Evolutionary conservation across 306 rosid genomes (phyloP).

Genomic region (Quercus suber): DNA sequence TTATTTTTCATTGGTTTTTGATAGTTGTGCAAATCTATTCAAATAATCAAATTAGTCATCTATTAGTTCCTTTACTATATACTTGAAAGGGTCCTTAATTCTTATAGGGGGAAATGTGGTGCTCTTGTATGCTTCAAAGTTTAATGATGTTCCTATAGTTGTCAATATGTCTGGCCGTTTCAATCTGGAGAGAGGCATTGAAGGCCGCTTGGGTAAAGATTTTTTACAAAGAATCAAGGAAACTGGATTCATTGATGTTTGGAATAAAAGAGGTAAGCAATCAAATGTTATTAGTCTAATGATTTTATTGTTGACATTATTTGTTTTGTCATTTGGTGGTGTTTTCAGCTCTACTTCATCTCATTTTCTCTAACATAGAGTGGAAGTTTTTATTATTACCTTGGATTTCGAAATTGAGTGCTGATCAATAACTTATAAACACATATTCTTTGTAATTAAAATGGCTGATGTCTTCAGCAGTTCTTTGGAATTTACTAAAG

Average conservation of each 20-base stretch:
- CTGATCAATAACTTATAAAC: background rate
- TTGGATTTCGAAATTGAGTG: background rate
- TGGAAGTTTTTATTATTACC: constrained; percentile 8
- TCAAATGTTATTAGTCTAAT: constrained; percentile 2
- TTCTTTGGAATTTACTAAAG: background rate
- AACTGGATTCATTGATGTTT: constrained; percentile 77
- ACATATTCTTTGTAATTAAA: background rate
- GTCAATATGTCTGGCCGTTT: constrained; percentile 92
- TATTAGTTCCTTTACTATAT: background rate
- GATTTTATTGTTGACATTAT: background rate
- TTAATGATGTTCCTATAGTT: constrained; percentile 50
- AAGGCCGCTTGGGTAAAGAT: constrained; percentile 76
- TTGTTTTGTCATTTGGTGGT: background rate
- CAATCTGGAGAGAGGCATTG: constrained; percentile 72
- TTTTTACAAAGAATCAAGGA: constrained; percentile 67
- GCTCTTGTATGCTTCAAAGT: constrained; percentile 76
- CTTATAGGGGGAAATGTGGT: constrained; percentile 85
- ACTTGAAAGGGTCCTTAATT: constrained; percentile 9
- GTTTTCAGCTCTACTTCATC: constrained; percentile 8
- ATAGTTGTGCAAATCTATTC: background rate
- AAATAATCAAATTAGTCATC: background rate
- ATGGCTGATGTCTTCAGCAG: background rate
- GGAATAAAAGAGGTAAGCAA: constrained; percentile 67
- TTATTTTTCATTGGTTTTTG: background rate
- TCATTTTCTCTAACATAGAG: background rate